Evolutionary conservation across 495 filamentous ascomycete genomes (phyloP), one percentile per base, ranked within the genome.

Genomic region (Talaromyces liani): DNA sequence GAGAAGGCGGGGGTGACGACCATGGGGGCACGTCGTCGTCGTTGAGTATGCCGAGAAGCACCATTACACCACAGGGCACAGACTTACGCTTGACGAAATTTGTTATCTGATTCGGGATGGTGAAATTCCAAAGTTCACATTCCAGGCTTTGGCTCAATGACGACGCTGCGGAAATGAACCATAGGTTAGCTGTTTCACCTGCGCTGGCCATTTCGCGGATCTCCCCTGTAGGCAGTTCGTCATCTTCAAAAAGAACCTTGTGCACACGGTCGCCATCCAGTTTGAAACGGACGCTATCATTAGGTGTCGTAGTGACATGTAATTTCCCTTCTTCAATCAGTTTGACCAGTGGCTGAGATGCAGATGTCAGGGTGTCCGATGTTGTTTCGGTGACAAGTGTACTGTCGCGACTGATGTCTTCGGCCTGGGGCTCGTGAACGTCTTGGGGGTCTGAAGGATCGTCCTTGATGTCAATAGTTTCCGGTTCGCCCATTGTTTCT

Each of bases 21-120:
- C 86, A 88, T 60, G 84, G 74, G 3, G 86, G 86, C 5, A 84
- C 86, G 2, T 72, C 71, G 1, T 72, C 72, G 66, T 82, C 79
- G 60, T 80, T 75, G 6, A 86, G 75, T 0, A 84, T 65, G 56
- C 70, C 75, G 1, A 87, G 73, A 7, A 86, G 64, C 4, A 86
- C 85, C 36, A 89, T 74, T 57, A 89, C 73, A 33, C 85, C 86
- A 73, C 85, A 87, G 3, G 86, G 86, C 3, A 89, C 75, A 6
- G 80, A 81, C 51, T 82, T 80, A 16, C 75, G 75, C 4, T 78
- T 75, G 16, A 81, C 71, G 60, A 88, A 82, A 5, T 72, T 58
- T 2, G 84, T 67, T 41, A 87, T 74, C 33, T 77, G 73, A 53
- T 80, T 75, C 1, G 85, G 82, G 63, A 86, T 84, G 61, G 80